Base-by-base conservation (phyloP, 768 basidiomycete genomes). In the Mycena alexandri region DNA sequence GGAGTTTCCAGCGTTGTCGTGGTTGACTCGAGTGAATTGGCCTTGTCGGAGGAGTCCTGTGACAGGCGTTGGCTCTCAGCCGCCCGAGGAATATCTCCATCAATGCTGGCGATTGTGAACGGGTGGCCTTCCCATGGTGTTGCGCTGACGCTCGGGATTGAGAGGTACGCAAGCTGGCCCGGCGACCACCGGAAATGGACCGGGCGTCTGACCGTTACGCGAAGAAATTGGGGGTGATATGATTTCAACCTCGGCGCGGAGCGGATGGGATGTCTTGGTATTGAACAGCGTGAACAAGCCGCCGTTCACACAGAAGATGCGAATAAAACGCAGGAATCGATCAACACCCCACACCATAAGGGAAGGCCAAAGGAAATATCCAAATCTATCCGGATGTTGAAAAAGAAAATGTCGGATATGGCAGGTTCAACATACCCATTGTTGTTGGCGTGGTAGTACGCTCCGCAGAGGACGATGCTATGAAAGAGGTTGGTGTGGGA, bases 111-210 rank as follows among this genome's bases (percentile, higher is more conserved):
- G 64, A 86, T 86, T 4, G 85, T 86, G 73, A 86, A 86, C 1
- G 85, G 85, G 71, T 87, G 85, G 0, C 82, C 75, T 72, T 86
- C 85, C 56, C 83, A 80, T 11, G 84, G 86, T 47, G 81, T 71
- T 0, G 29, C 53, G 12, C 85, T 85, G 16, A 87, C 79, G 0
- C 78, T 75, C n/a, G 86, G 85, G 71, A 84, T 78, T 16, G 75
- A 79, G n/a, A 87, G 77, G 67, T 80, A 87, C 0, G 82, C 84
- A 11, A 78, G 75, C 72, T 87, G 85, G n/a, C 86, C 85, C 0
- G 85, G 78, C 6, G 74, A 71, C 86, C 85, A 87, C 44, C 75
- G 75, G 69, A 86, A 80, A 65, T 82, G 79, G 0, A 72, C 70
- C 13, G 83, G 82, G 24, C 84, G 81, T 29, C 73, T 71, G 33